phyloP scores from a whole-genome alignment of 1,284 basidiomycete species.

The Ceratobasidium sp. region DNA sequence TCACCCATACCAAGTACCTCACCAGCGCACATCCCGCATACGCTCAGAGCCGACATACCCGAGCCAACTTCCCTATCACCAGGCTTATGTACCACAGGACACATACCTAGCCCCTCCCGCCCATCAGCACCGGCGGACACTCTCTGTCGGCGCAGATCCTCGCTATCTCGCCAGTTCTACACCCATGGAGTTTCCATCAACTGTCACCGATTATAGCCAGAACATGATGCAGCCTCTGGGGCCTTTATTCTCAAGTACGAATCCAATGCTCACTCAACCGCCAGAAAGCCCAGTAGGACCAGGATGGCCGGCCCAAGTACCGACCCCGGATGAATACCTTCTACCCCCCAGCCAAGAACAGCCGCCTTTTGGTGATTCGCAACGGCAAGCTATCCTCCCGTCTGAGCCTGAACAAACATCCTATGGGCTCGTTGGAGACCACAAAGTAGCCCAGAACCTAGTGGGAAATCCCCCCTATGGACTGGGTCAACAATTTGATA shows the following conservation, averaged over 20 bases:
- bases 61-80: neutral
- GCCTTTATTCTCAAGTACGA: too few species aligned
- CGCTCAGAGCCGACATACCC: slow-evolving; percentile 4
- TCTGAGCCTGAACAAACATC: neutral
- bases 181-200: neutral
- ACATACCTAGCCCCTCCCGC: neutral
- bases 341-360: neutral
- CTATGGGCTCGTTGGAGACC: neutral
- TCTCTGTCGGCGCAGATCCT: neutral
- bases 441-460: neutral
- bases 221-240: neutral
- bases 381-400: neutral
- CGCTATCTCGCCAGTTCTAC: neutral
- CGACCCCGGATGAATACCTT: neutral
- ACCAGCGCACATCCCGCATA: neutral
- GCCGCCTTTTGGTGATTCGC: neutral
- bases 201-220: neutral
- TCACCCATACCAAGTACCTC: neutral
- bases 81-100: neutral
- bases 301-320: neutral
- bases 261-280: neutral
- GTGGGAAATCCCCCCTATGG: neutral
- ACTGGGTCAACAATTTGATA: neutral
- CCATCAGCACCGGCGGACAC: neutral
- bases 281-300: neutral